These are phyloP conservation scores for Kregervanrija fluxuum DNA, from an alignment of 805 yeast species.

Conservation along the genomic window DNA sequence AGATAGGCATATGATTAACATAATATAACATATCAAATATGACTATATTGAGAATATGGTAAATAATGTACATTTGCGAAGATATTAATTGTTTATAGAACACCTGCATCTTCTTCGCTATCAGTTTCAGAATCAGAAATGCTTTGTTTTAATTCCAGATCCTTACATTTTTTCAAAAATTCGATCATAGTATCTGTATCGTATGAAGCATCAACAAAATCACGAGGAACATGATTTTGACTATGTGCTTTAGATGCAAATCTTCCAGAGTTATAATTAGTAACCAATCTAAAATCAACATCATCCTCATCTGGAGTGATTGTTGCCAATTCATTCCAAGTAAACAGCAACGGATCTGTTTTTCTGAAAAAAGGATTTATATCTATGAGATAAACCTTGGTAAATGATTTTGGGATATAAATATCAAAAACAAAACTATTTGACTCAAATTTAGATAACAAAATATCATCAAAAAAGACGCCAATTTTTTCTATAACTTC, in stretches of 20 bases:
- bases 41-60: too few relatives aligned
- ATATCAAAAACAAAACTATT: constrained; percentile 66
- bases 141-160: constrained; percentile 5
- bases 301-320: constrained; percentile 28
- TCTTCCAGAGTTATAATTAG: constrained; percentile 61
- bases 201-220: constrained; percentile 76
- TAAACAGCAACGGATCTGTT: constrained; percentile 70
- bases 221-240: constrained; percentile 87
- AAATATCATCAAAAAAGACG: constrained; percentile 44
- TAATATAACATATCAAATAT: too few relatives aligned
- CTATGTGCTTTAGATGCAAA: constrained; percentile 79
- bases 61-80: not conserved
- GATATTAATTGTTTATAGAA: not conserved
- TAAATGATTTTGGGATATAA: constrained; percentile 71
- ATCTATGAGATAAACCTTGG: constrained; percentile 65
- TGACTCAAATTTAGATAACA: constrained; percentile 45
- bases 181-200: constrained; percentile 66
- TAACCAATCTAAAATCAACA: constrained; percentile 53
- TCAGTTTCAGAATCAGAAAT: not conserved
- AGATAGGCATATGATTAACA: too few relatives aligned
- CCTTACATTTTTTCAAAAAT: constrained; percentile 46
- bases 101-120: constrained; percentile 2
- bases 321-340: constrained; percentile 72
- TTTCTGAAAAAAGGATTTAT: constrained; percentile 77
- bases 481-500: constrained; percentile 42